Conservation (phyloP, 495 filamentous ascomycete species). For the Penicillium canariense region DNA sequence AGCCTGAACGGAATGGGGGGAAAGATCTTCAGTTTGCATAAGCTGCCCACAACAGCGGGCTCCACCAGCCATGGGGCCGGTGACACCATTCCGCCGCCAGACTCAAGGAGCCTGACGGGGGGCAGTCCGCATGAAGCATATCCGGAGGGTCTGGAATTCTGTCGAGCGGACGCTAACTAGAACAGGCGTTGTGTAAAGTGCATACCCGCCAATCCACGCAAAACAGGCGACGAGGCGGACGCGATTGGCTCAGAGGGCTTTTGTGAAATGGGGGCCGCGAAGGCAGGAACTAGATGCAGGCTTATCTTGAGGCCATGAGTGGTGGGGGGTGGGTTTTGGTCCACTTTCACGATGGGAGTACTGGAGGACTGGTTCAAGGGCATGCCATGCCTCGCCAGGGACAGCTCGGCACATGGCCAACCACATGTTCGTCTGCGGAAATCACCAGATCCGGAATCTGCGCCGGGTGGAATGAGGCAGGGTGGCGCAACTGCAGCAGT, state of each 20-base stretch:
- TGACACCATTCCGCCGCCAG: slow-evolving; percentile 24
- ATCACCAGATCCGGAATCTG: slow-evolving; percentile 15
- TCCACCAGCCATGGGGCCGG: slow-evolving; percentile 18
- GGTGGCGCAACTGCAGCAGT: slow-evolving; percentile 3
- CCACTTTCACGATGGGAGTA: slow-evolving; percentile 12
- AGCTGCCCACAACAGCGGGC: slow-evolving; percentile 8
- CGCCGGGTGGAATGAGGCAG: slow-evolving; percentile 24
- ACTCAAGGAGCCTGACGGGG: slow-evolving; percentile 8
- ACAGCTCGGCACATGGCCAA: slow-evolving; percentile 23
- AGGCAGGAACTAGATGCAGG: slow-evolving; percentile 27
- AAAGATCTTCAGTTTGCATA: slow-evolving; percentile 23
- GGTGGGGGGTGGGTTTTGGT: background rate
- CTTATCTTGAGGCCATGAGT: background rate
- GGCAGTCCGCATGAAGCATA: slow-evolving; percentile 20
- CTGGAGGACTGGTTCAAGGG: background rate
- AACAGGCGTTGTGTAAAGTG: slow-evolving; percentile 8
- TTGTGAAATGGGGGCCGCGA: slow-evolving; percentile 14
- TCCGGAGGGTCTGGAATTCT: slow-evolving; percentile 16
- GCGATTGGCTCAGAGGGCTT: slow-evolving; percentile 17
- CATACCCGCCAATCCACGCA: slow-evolving; percentile 20
- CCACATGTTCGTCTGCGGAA: slow-evolving; percentile 28
- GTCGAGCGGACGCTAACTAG: slow-evolving; percentile 7
- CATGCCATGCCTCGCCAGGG: slow-evolving; percentile 5
- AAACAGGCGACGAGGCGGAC: slow-evolving; percentile 26
- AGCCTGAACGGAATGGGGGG: slow-evolving; percentile 22